Percentiles rank a stretch among this genome's conserved stretches.
Conservation (phyloP, 495 filamentous ascomycete genomes). For the Letharia lupina region DNA sequence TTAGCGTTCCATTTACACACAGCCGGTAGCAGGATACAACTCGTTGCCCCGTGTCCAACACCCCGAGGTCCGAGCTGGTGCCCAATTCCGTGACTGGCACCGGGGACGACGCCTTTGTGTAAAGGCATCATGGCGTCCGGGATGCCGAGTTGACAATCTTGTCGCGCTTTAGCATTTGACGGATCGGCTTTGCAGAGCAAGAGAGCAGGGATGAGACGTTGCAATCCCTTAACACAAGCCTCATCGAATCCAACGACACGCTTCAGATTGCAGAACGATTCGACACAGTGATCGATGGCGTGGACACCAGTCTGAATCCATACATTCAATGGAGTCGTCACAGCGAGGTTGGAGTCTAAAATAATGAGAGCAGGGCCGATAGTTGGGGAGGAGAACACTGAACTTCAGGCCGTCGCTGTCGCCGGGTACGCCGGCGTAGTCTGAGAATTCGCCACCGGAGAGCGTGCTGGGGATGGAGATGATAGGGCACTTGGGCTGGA, state of each 20-base stretch:
- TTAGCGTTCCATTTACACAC: constrained; percentile 54
- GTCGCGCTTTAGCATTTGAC: constrained; percentile 39
- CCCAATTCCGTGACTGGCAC: constrained; percentile 58
- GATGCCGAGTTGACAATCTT: constrained; percentile 46
- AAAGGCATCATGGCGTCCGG: constrained; percentile 47
- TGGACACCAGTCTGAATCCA: constrained; percentile 56
- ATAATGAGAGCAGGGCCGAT: constrained; percentile 48
- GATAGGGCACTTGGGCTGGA: constrained; percentile 38
- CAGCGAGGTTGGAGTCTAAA: constrained; percentile 46
- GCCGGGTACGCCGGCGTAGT: constrained; percentile 49
- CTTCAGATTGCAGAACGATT: constrained; percentile 41
- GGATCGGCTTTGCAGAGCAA: constrained; percentile 40
- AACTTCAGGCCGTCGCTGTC: constrained; percentile 44
- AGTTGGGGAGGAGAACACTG: constrained; percentile 38
- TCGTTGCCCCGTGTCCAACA: constrained; percentile 59
- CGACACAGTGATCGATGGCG: constrained; percentile 58
- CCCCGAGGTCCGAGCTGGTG: constrained; percentile 58
- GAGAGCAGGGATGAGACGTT: constrained; percentile 42
- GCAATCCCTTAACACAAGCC: constrained; percentile 37
- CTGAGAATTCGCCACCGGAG: constrained; percentile 54
- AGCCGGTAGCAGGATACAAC: constrained; percentile 53
- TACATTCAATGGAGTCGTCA: constrained; percentile 47
- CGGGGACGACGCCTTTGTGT: constrained; percentile 40
- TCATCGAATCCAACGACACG: constrained; percentile 34
- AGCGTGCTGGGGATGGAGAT: constrained; percentile 56